Evolutionary conservation across 192 early-diverging fungal species (phyloP), one percentile per base, ranked within the genome.

Genomic region (Rhizoclosmatium globosum): DNA sequence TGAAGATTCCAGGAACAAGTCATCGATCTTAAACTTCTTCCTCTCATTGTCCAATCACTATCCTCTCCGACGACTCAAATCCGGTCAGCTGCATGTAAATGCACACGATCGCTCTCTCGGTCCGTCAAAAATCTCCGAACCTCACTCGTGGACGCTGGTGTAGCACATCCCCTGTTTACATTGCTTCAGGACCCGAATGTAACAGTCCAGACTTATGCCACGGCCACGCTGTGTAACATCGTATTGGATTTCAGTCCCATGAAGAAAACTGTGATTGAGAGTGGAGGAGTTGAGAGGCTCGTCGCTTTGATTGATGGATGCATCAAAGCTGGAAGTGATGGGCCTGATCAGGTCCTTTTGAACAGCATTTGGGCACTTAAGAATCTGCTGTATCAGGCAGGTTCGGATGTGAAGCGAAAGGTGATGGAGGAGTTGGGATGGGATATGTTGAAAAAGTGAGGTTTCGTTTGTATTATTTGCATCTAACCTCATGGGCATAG

Each of bases 161-260:
- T 96, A 1, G 90, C 88, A 15, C 38, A 72, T 4, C 93, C 94
- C 21, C 80, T 97, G 47, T 90, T 94, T 72, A 84, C 87, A 82
- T 76, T 95, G 1, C 81, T 95, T 17, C 78, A 83, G 4, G 93
- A 94, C 81, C 80, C 84, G 43, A 88, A 87, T 53, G 77, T 83
- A 2, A 83, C 87, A 7, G 93, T 95, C 0, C 90, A 91, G 48
- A 86, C 88, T 42, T 86, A 85, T 13, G 94, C 94, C 3, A 91
- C 88, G 50, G 95, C 92, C 3, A 92, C 93, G 0, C 76, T 97
- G 1, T 95, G 95, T 82, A 97, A 97, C 66, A 87, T 97, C 56
- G 92, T 94, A 3, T 77, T 97, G 23, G 94, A 95, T 61, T 94
- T 96, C 66, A 92, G 92, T 11, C 94, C 95, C 0, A 94, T 95